Percentiles rank a stretch among this genome's conserved stretches.
These are phyloP conservation scores for Mycena albidolilacea DNA, from an alignment of 768 basidiomycete species.

Conservation along the genomic window DNA sequence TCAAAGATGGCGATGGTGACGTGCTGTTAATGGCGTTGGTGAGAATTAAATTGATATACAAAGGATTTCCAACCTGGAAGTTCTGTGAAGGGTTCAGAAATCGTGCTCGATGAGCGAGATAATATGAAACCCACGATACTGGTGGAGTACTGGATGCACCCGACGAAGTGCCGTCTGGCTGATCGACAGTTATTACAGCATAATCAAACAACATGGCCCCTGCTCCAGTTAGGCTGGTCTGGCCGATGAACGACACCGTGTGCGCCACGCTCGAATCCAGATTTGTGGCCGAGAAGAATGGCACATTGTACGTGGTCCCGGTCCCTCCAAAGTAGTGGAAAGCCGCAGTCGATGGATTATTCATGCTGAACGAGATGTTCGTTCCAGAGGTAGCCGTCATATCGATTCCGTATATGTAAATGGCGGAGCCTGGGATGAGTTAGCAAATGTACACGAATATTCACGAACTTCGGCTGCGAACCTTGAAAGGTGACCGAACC, in stretches of 20 bases:
- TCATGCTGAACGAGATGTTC: constrained; percentile 22
- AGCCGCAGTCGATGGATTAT: neutral
- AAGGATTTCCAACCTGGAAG: constrained; percentile 17
- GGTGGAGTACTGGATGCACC: constrained; percentile 7
- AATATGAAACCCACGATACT: constrained; percentile 9
- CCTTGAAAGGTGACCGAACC: constrained; percentile 31
- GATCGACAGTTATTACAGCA: constrained; percentile 26
- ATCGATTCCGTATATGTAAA: constrained; percentile 31
- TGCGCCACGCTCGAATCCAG: constrained; percentile 24
- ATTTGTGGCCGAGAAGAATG: constrained; percentile 29
- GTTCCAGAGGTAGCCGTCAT: constrained; percentile 6
- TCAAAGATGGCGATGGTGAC: neutral
- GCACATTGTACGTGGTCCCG: constrained; percentile 5
- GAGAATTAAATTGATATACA: neutral
- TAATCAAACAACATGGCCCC: constrained; percentile 28
- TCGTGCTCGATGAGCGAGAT: neutral
- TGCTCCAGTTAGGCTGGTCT: constrained; percentile 2
- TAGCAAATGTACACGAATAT: neutral
- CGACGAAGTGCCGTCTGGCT: neutral
- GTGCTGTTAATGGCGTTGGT: constrained; percentile 15
- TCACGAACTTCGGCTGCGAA: neutral
- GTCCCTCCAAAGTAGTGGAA: constrained; percentile 9
- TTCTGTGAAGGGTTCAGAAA: constrained; percentile 8
- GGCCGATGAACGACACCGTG: constrained; percentile 17
- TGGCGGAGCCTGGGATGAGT: constrained; percentile 15